Base-by-base conservation (phyloP, 192 early-diverging fungal species). In the Coemansia sp. region DNA sequence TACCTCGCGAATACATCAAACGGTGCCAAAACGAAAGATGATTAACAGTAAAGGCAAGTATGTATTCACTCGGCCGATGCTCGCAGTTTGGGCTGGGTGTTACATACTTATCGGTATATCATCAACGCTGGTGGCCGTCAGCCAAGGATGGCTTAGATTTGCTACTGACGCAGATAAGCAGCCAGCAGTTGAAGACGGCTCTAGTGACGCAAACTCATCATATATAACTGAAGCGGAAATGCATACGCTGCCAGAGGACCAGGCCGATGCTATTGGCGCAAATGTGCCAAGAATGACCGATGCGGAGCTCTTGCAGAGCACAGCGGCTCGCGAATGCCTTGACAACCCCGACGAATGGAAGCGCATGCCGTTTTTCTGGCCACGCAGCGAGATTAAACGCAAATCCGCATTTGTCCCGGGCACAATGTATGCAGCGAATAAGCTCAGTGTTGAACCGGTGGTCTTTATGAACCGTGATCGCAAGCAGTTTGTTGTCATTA, bases 401-500 rank as follows among this genome's bases (percentile, higher is more conserved):
- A 63, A 51, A 39, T 24, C 56, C 2, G 55, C 73, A 2, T 61
- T 82, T 39, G 39, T 82, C 11, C 60, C 67, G 0, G 72, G 75
- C 48, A 66, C 70, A 4, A 58, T 83, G 35, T 61, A 65, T 37
- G 65, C 65, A 2, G 58, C 62, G 4, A 66, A 67, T 19, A 72
- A 65, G 56, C 67, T 80, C 14, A 69, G 60, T 27, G 73, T 67
- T 25, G 77, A 74, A 56, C 81, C 81, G 2, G 41, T 77, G 5
- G 56, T 65, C 41, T 83, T 83, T 64, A 50, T 82, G 58, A 70
- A 70, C 45, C 70, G 72, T 37, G 70, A 82, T 58, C 70, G 79
- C 67, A 69, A 77, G 56, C 60, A 64, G 65, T 76, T 82, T 66
- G 67, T 82, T n/a, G 60, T 71, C 22, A 53, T 93, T 2, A 29